Base-by-base conservation (phyloP, 768 basidiomycete genomes). In the Trametes cubensis region DNA sequence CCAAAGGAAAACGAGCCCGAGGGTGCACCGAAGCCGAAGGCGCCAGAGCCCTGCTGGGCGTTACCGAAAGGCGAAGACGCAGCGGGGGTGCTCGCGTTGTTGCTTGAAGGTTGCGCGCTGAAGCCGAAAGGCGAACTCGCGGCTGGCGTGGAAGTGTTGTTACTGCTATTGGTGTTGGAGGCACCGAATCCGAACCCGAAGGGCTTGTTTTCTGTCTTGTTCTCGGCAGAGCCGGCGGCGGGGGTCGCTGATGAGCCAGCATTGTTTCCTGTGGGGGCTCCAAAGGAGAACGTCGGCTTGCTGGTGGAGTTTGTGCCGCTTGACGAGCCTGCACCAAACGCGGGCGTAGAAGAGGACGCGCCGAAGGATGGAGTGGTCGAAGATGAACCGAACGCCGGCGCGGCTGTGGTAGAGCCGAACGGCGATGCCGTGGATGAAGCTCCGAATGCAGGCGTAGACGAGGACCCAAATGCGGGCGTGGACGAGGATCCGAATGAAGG, bases 291-390 rank as follows among this genome's bases (percentile, higher is more conserved):
- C 1, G 65, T 30, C 4, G 58, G 53, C 52, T 62, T 65, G 52
- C 55, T 65, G 14, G 54, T 48, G 14, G 60, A 25, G 0, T 38
- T 38, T 15, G 21, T 23, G 6, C 48, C 48, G 8, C 21, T 47
- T 7, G 54, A 44, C 4, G 41, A 41, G n/a, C 54, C 28, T 10
- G 60, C 40, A 25, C 62, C 62, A 39, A 63, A 66, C 23, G 68
- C 34, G 23, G 70, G 34, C 6, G 66, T 30, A 13, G 63, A 26
- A 1, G 58, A 21, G 11, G 69, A 58, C 55, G 62, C 52, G 38
- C 69, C 64, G 60, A 76, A 74, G 15, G 68, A 48, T 14, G 73
- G 45, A 6, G 57, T 41, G 28, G 25, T 49, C 14, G 49, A 28
- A 49, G 52, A 28, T 26, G 58, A 14, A 30, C 50, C 53, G 25